Percentiles rank a stretch among this genome's conserved stretches.
Conservation (phyloP, 345 rosid genomes). For the Balakata baccata region DNA sequence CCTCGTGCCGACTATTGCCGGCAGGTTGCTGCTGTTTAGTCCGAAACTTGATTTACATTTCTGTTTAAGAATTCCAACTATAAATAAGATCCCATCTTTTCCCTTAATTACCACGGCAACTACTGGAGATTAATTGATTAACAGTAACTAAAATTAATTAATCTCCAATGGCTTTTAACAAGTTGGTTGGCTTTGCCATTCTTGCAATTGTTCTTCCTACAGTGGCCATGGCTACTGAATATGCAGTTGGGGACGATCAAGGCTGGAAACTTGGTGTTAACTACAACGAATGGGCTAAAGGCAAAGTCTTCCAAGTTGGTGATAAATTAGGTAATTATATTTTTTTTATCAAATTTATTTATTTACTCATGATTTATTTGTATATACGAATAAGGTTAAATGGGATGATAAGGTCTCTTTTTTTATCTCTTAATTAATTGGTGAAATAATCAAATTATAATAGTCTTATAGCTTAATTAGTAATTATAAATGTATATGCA, state of each 20-base stretch:
- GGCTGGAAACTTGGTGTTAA: constrained; percentile 30
- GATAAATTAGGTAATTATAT: constrained; percentile 33
- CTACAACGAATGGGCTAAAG: constrained; percentile 35
- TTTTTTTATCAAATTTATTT: too few species aligned
- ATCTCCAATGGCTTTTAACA: constrained; percentile 26
- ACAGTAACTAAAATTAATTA: background rate
- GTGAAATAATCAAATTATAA: too few species aligned
- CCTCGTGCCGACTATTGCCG: background rate
- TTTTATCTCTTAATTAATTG: too few species aligned
- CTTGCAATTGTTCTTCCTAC: constrained; percentile 25
- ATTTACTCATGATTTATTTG: background rate
- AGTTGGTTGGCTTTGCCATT: constrained; percentile 15
- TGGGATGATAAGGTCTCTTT: too few species aligned
- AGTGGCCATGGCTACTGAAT: constrained; percentile 25
- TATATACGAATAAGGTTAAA: too few species aligned
- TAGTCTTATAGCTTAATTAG: too few species aligned
- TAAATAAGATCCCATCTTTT: constrained; percentile 12
- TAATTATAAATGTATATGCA: constrained; percentile 7
- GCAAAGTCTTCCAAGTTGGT: constrained; percentile 31
- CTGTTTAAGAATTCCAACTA: background rate
- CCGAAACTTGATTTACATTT: too few species aligned
- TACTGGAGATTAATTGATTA: background rate
- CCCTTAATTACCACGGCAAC: background rate
- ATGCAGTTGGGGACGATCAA: constrained; percentile 27
- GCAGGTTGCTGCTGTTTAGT: background rate